Base-by-base conservation (phyloP, 257 asterid species). In the Solanum lycopersicoides region DNA sequence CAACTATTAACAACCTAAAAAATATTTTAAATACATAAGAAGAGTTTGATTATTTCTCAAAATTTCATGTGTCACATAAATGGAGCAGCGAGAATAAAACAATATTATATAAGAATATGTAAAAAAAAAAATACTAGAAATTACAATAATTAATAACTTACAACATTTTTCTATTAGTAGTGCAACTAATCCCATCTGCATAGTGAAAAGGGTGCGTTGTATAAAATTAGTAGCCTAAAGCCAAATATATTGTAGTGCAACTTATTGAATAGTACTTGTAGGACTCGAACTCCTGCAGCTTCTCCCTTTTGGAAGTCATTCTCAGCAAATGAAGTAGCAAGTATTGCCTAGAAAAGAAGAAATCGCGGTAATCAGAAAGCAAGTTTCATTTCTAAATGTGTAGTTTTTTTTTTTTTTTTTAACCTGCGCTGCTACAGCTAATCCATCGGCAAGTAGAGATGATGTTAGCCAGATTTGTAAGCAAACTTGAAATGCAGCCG, bases 371-470 rank as follows among this genome's bases (percentile, higher is more conserved):
- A 77, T 25, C 4, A 42, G n/a, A 35, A 6, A 35, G 39, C 39
- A 35, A 35, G 39, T 35, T 35, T 35, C 39, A 35, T 4, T 35
- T 35, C 32, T 76, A 12, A 76, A 74, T 12, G 3, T 5, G 10
- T 39, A 2, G 37, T 35, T 50, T 39, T 1, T 53, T 77, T 88
- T n/a, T n/a, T n/a, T n/a, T n/a, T n/a, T n/a, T n/a, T n/a, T n/a
- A n/a, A 95, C 99, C 99, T 97, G 99, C 88, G 98, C 99, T 35
- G 99, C 99, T 89, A 97, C 99, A 60, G 99, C 99, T 63, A 97
- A 89, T 15, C 99, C 99, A 93, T 97, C 99, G 10, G 99, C 98
- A 53, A 97, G 96, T 59, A 97, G 96, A 2, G 99, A 97, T 23
- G 99, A 95, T 23, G 98, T 93, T 91, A 97, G 71, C 99, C 99